A percentile compares a stretch with the other conserved stretches of the same genome.
phyloP scores from a whole-genome alignment of 495 filamentous ascomycete genomes.

The Penicillium lagena region DNA sequence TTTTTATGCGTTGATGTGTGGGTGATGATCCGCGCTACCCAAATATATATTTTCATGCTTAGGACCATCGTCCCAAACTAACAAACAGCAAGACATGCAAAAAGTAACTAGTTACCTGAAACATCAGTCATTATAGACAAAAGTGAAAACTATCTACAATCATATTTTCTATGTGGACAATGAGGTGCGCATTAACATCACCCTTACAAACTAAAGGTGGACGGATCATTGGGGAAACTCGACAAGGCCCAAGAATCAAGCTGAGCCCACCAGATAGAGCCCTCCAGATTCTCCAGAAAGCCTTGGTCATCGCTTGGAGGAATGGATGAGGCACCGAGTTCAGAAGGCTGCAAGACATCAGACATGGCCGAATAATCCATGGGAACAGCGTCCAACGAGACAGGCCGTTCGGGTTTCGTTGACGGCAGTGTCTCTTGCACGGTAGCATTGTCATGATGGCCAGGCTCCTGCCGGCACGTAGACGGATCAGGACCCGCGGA shows the following conservation, averaged over 20 bases:
- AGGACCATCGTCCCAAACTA: too few species aligned
- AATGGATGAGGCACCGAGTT: conserved; percentile 9
- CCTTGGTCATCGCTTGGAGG: conserved; percentile 16
- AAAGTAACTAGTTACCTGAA: too few species aligned
- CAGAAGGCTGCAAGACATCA: conserved; percentile 9
- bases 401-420: neutral
- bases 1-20: too few species aligned
- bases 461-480: neutral
- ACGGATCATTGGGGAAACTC: too few species aligned
- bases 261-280: conserved; percentile 24
- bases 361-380: conserved; percentile 12
- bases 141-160: too few species aligned
- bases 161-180: too few species aligned
- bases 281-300: conserved; percentile 21
- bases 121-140: too few species aligned
- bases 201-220: too few species aligned
- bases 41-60: too few species aligned
- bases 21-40: too few species aligned
- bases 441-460: neutral
- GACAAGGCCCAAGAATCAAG: conserved; percentile 19
- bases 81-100: too few species aligned
- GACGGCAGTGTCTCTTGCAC: conserved; percentile 1
- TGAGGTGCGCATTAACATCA: too few species aligned
- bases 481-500: conserved; percentile 6
- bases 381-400: conserved; percentile 8